Evolutionary conservation across 768 basidiomycete species (phyloP).

Genomic region (Psilocybe subaeruginosa): DNA sequence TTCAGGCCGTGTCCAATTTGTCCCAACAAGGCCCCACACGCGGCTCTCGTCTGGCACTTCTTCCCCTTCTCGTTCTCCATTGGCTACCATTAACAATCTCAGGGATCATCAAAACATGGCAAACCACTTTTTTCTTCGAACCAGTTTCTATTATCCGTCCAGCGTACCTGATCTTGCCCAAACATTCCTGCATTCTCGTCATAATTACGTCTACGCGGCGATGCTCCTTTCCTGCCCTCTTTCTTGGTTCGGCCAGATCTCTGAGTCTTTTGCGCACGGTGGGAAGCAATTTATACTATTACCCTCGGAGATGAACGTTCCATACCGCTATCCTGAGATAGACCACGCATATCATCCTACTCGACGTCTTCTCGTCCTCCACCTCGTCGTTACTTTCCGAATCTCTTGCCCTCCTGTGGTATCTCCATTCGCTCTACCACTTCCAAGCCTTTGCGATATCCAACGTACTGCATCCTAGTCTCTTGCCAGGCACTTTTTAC

Average conservation of each 20-base stretch:
- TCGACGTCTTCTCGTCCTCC: not conserved
- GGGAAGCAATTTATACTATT: slow-evolving; percentile 9
- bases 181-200: not conserved
- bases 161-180: slow-evolving; percentile 20
- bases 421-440: slow-evolving; percentile 5
- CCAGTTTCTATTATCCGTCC: slow-evolving; percentile 6
- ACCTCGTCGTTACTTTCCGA: slow-evolving; percentile 3
- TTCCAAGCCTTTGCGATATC: not conserved
- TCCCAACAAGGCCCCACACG: slow-evolving; percentile 20
- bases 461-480: not conserved
- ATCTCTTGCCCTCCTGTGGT: not conserved
- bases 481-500: not conserved
- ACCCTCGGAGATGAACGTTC: slow-evolving; percentile 38
- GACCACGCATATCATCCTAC: slow-evolving; percentile 5
- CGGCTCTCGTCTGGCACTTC: slow-evolving; percentile 26
- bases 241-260: slow-evolving; percentile 1
- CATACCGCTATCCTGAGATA: slow-evolving; percentile 24
- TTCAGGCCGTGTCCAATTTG: slow-evolving; percentile 11
- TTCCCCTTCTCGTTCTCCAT: slow-evolving; percentile 18
- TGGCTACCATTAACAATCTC: slow-evolving; percentile 17
- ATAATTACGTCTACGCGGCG: not conserved
- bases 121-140: slow-evolving; percentile 12
- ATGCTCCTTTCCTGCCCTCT: not conserved
- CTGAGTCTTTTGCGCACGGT: not conserved
- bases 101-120: slow-evolving; percentile 18